Conservation (phyloP, 73 alveolate species). For the Blepharisma japonicum region DNA sequence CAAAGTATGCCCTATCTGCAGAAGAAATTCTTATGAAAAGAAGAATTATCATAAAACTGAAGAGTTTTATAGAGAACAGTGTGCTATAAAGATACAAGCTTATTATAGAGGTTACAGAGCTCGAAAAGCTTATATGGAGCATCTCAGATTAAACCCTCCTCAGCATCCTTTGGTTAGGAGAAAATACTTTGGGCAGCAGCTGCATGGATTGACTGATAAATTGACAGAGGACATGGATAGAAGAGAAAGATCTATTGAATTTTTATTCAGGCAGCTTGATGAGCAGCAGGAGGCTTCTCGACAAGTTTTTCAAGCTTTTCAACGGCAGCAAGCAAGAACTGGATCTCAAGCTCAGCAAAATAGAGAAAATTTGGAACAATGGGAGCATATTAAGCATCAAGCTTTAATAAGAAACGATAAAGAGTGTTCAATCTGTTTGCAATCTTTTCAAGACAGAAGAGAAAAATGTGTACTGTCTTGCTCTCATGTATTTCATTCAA, state of each 20-base stretch:
- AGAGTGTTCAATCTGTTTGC: conserved; percentile 37
- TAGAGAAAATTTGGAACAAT: conserved; percentile 20
- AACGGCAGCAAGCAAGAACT: background rate
- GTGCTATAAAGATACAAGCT: conserved; percentile 38
- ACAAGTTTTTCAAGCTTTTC: conserved; percentile 4
- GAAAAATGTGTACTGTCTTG: conserved; percentile 35
- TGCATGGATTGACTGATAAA: conserved; percentile 21
- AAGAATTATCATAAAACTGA: conserved; percentile 31
- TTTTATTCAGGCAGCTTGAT: conserved; percentile 27
- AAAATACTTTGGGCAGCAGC: conserved; percentile 27
- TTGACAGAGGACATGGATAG: conserved; percentile 26
- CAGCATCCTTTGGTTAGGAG: conserved; percentile 21
- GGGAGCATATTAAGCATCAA: conserved; percentile 26
- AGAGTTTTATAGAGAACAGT: conserved; percentile 20
- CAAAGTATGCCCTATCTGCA: conserved; percentile 50
- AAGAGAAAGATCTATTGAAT: conserved; percentile 1
- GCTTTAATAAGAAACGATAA: conserved; percentile 35
- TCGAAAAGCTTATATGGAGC: conserved; percentile 33
- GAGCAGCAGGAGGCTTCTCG: conserved; percentile 11
- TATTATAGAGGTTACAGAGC: conserved; percentile 11
- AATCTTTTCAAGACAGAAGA: conserved; percentile 1
- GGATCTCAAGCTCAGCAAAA: conserved; percentile 28
- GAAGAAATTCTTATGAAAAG: conserved; percentile 43
- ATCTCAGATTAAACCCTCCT: conserved; percentile 29
- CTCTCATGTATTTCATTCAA: conserved; percentile 42